These are phyloP conservation scores for Daedalea quercina DNA, from an alignment of 768 basidiomycete species.

Conservation along the genomic window DNA sequence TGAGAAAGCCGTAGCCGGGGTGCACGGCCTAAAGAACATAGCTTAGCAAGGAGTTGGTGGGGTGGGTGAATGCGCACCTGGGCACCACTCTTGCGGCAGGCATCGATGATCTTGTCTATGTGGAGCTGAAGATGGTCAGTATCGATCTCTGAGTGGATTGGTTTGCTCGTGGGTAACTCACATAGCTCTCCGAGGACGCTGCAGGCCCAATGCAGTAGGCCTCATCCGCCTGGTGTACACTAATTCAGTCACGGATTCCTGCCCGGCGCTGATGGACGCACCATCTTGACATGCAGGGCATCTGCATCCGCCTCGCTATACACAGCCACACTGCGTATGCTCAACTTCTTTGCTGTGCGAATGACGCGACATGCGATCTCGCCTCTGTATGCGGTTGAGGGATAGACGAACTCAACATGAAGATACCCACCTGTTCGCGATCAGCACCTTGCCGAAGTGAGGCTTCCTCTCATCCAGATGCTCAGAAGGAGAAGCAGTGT, in stretches of 20 bases:
- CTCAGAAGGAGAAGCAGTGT: too few relatives aligned
- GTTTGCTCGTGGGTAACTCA: too few relatives aligned
- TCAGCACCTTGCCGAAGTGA: slow-evolving; percentile 85
- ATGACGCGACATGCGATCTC: slow-evolving; percentile 97
- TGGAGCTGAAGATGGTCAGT: slow-evolving; percentile 45
- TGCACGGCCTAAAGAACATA: slow-evolving; percentile 79
- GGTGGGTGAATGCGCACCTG: slow-evolving; percentile 41
- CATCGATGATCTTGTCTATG: slow-evolving; percentile 83
- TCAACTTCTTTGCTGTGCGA: slow-evolving; percentile 79
- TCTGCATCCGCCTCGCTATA: slow-evolving; percentile 83
- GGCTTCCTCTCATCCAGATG: slow-evolving; percentile 32
- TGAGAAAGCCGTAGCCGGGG: slow-evolving; percentile 90
- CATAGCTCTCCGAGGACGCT: slow-evolving; percentile 83
- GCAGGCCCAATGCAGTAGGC: slow-evolving; percentile 80
- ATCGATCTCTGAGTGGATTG: not conserved
- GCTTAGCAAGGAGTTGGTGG: not conserved
- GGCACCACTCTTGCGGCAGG: slow-evolving; percentile 76
- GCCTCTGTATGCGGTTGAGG: slow-evolving; percentile 45
- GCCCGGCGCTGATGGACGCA: slow-evolving; percentile 21
- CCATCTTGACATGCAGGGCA: slow-evolving; percentile 78
- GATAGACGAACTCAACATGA: not conserved
- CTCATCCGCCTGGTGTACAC: slow-evolving; percentile 41
- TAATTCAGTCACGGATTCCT: not conserved
- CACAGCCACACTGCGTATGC: slow-evolving; percentile 88
- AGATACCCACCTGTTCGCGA: slow-evolving; percentile 69